phyloP scores from a whole-genome alignment of 495 filamentous ascomycete species.

The Daldinia concentrica region DNA sequence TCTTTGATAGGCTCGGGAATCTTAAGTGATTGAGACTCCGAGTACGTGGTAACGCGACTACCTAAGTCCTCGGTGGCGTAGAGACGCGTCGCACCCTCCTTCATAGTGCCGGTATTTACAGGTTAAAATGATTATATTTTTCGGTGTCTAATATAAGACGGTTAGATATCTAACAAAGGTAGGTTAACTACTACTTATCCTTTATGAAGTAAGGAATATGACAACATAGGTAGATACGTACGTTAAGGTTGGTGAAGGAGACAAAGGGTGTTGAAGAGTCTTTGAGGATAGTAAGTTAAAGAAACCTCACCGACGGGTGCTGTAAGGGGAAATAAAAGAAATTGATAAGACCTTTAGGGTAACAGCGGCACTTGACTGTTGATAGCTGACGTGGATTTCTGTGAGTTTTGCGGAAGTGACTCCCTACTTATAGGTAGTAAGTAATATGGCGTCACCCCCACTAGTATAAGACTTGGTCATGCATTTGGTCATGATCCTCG shows the following conservation, averaged over 20 bases:
- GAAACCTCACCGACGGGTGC: neutral
- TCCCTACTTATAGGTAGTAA: neutral
- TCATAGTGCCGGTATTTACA: conserved; percentile 43
- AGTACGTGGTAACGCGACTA: conserved; percentile 43
- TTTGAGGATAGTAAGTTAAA: neutral
- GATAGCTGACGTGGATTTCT: neutral
- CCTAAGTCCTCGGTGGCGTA: conserved; percentile 47
- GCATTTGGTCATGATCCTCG: neutral
- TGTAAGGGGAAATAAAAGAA: neutral
- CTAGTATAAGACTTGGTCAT: conserved; percentile 1
- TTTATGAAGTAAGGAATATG: neutral
- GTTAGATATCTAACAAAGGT: neutral
- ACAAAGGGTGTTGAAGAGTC: neutral
- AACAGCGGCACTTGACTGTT: neutral
- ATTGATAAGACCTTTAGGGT: neutral
- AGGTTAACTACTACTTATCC: too few species aligned
- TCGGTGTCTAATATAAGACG: neutral
- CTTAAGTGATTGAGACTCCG: conserved; percentile 39
- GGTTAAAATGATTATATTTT: neutral
- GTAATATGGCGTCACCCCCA: conserved; percentile 9
- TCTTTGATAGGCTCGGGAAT: conserved; percentile 43
- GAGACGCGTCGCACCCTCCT: conserved; percentile 42
- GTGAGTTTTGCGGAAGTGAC: neutral
- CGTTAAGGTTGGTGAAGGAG: neutral
- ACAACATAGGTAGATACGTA: neutral